These are phyloP conservation scores for Calocera viscosa DNA, from an alignment of 768 basidiomycete genomes.

Conservation along the genomic window DNA sequence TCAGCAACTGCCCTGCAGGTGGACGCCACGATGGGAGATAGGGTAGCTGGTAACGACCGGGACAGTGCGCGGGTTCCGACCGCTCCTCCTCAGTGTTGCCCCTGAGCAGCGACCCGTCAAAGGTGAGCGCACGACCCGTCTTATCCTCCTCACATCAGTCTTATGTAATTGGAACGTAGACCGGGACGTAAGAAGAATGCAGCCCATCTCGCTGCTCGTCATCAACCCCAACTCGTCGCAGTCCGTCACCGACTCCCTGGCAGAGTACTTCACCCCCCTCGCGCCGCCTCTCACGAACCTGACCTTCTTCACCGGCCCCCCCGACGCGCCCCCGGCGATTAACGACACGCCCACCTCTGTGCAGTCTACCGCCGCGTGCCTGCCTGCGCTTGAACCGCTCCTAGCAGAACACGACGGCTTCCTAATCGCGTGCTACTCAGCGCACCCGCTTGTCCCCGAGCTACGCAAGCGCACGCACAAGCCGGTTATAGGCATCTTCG, in stretches of 20 bases:
- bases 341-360: constrained; percentile 19
- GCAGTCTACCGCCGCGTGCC: constrained; percentile 16
- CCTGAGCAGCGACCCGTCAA: no score
- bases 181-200: neutral
- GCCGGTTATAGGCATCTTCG: constrained; percentile 29
- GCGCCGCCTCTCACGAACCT: neutral
- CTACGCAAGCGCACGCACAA: constrained; percentile 15
- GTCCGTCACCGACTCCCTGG: constrained; percentile 25
- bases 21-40: neutral
- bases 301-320: constrained; percentile 18
- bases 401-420: constrained; percentile 9
- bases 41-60: neutral
- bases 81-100: neutral
- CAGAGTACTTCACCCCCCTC: constrained; percentile 12
- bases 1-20: neutral
- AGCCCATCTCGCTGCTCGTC: constrained; percentile 20
- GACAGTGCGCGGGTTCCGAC: neutral
- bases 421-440: constrained; percentile 28
- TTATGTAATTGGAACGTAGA: neutral
- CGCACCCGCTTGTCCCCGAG: constrained; percentile 26
- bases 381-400: constrained; percentile 13
- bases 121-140: no score
- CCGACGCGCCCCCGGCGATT: constrained; percentile 20
- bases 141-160: no score
- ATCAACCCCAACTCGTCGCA: constrained; percentile 29